phyloP scores from a whole-genome alignment of 768 basidiomycete species.

The Mycena latifolia region DNA sequence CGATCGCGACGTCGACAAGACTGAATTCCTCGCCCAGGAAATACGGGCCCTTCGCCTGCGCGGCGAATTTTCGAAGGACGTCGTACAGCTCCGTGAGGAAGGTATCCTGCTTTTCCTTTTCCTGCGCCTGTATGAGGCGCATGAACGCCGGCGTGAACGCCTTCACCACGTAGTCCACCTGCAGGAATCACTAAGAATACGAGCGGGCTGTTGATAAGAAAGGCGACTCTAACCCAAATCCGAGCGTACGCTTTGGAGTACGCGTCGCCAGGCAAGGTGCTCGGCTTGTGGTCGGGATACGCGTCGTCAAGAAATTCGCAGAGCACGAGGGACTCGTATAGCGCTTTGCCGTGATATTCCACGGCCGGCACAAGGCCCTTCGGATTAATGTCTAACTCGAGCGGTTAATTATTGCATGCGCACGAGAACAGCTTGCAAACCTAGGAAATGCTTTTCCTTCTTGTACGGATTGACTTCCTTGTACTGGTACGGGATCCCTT shows the following conservation, averaged over 20 bases:
- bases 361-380: slow-evolving; percentile 75
- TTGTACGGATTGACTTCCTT: slow-evolving; percentile 79
- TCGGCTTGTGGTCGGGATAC: slow-evolving; percentile 57
- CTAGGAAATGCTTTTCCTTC: slow-evolving; percentile 69
- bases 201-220: neutral
- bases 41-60: slow-evolving; percentile 57
- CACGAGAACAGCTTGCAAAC: slow-evolving; percentile 47
- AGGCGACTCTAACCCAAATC: slow-evolving; percentile 52
- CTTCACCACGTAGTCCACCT: slow-evolving; percentile 66
- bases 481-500: slow-evolving; percentile 75
- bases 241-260: slow-evolving; percentile 63
- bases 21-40: slow-evolving; percentile 63
- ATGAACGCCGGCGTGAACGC: slow-evolving; percentile 64
- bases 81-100: slow-evolving; percentile 53
- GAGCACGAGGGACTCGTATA: slow-evolving; percentile 76
- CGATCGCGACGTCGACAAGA: slow-evolving; percentile 60
- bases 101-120: slow-evolving; percentile 48
- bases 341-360: slow-evolving; percentile 64
- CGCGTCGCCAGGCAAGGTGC: slow-evolving; percentile 66
- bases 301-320: slow-evolving; percentile 78
- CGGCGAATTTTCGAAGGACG: slow-evolving; percentile 50
- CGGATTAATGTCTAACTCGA: slow-evolving; percentile 64
- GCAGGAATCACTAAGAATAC: neutral
- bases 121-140: slow-evolving; percentile 52
- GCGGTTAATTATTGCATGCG: neutral